Base-by-base conservation (phyloP, 2,329 filamentous ascomycete genomes). In the Aspergillus sp. region DNA sequence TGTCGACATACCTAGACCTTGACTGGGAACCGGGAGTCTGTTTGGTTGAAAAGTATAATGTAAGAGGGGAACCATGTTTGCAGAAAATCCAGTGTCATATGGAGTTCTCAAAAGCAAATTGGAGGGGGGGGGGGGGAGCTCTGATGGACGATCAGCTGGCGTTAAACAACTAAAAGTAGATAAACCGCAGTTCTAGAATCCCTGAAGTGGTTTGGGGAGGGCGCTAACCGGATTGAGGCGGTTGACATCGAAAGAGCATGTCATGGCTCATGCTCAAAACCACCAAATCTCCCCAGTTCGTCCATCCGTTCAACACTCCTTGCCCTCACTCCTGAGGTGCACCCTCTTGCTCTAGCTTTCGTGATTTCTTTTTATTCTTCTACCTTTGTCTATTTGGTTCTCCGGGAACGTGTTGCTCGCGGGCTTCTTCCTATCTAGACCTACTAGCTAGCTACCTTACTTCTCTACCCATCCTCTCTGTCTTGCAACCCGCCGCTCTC, bases 241-340 rank as follows among this genome's bases (percentile, higher is more conserved):
- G 60, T 69, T 70, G 68, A 70, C 69, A 71, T 71, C 54, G 63
- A 59, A 39, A 55, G 62, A 63, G 66, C 41, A 70, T 69, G 69
- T 65, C 67, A 70, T 70, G 62, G 59, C 64, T 69, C 58, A 64
- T 63, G 60, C 62, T 63, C 63, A 60, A 66, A 65, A 63, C 63
- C 64, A 65, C 58, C 63, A 64, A 58, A 61, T 63, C 65, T 60
- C 53, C 59, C 57, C 41, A 53, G 59, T 57, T 51, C 52, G 38
- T 50, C 36, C 49, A 32, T 57, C 56, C 65, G 66, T 57, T 59
- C 51, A 39, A 56, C 59, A 47, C 39, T 55, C 25, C 67, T 67
- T 63, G 65, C 65, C 66, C 63, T 66, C 62, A 47, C 62, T 59
- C 53, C 58, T 56, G 54, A 60, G 65, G 59, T 67, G 62, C 59